Base-by-base conservation (phyloP, 225 moss, liverwort and hornwort genomes). In the Polytrichum formosum region DNA sequence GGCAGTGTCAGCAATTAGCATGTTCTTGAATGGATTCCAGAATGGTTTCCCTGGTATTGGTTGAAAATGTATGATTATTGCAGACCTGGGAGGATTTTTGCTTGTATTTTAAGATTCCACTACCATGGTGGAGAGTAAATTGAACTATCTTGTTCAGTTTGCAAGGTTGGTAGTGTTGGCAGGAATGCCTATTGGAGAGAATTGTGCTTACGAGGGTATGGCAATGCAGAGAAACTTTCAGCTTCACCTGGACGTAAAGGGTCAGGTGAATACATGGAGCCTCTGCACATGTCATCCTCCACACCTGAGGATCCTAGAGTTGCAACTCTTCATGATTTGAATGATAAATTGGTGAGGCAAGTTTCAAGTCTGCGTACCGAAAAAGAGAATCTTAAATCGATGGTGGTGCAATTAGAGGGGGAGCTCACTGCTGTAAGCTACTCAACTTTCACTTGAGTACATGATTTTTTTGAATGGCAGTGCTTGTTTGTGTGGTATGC, bases 311-410 rank as follows among this genome's bases (percentile, higher is more conserved):
- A 61, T 22, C 19, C 59, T 20, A 71, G 60, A 37, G 22, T 71
- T 61, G 28, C 71, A 17, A 62, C 61, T 5, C 71, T 71, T 35
- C 71, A 71, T 61, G 61, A 71, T 46, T 18, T 71, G 61, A 71
- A 71, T 27, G 61, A 46, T 18, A 71, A 61, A 62, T 26, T 71
- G 61, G 23, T 62, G 22, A 71, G 61, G 61, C 61, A 71, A 46
- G 71, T 71, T 29, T 26, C 71, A 22, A 9, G 60, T 18, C 37
- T 71, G 18, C 61, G 71, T 23, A 21, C 61, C 2, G 71, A 71
- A 7, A 61, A 23, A 71, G 62, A 61, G 46, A 33, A 29, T 53
- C 61, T 71, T 5, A 35, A 5, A 46, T 37, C 61, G 25, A 63
- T 26, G 71, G 62, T 71, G 62, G 18, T 37, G 26, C 33, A 71